Evolutionary conservation across 2,329 filamentous ascomycete species (phyloP), one percentile per base, ranked within the genome.

Genomic region (Stemphylium lycopersici): DNA sequence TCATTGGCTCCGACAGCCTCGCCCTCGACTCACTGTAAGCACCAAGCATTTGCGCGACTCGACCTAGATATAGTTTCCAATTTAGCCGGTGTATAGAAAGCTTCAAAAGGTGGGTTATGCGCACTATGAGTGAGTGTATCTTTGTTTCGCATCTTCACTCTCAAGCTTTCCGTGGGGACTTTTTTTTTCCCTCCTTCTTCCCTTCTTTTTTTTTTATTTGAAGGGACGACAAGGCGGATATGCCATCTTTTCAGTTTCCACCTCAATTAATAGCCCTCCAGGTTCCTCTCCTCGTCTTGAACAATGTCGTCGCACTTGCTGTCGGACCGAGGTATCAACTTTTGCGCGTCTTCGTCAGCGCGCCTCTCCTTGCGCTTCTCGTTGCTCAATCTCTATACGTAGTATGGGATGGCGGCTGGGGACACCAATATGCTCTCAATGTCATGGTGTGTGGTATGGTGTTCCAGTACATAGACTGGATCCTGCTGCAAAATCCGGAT

Each of bases 401-500:
- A 38, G 52, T 60, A 6, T 62, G 57, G 39, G 32, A 50, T 2
- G 36, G 40, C 1, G 24, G 40, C 13, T 71, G 58, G 52, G 62
- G 61, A 1, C 29, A 52, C 11, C 54, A 60, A 1, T 66, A 64
- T 43, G 58, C 54, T 1, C 13, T 61, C 11, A 61, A 61, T 18
- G 61, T 47, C 24, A 20, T 46, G 3, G 47, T 58, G 12, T 40
- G 58, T 11, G n/a, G 15, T 6, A 3, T 31, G 16, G 13, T 59
- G 3, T 59, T 59, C 12, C 37, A 20, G 0, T 69, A 61, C 16
- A 16, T 70, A 1, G 68, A 71, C 40, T 66, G 63, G 56, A 54
- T 67, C 7, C 2, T 68, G 1, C 36, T 72, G 13, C 20, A 33
- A 3, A 65, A 43, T 34, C 68, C 69, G 4, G 67, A 71, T 44